Evolutionary conservation across 78 protist genomes (phyloP).

Genomic region (Protostelium mycophagum): DNA sequence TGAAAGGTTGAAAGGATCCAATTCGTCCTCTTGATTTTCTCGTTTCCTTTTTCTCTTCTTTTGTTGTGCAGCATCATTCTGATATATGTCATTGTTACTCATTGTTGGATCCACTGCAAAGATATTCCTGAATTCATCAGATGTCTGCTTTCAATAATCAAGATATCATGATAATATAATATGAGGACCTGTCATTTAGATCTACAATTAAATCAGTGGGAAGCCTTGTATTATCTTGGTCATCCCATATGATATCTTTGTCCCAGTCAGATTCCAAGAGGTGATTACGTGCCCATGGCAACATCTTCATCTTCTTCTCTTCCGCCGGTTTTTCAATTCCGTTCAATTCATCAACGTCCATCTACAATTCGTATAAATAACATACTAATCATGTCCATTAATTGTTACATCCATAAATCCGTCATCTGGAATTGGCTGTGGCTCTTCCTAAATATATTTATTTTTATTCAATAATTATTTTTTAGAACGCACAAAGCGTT

Average conservation of each 20-base stretch:
- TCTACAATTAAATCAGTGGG: slow-evolving; percentile 24
- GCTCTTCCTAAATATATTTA: too few relatives aligned
- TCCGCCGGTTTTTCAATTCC: too few relatives aligned
- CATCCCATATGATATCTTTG: slow-evolving; percentile 59
- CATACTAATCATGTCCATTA: too few relatives aligned
- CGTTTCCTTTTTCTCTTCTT: slow-evolving; percentile 18
- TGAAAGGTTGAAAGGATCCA: slow-evolving; percentile 57
- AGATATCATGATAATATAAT: slow-evolving; percentile 40
- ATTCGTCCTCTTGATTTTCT: slow-evolving; percentile 7
- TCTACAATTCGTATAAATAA: too few relatives aligned
- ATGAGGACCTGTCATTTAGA: slow-evolving; percentile 31
- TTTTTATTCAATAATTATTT: too few relatives aligned
- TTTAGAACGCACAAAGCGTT: too few relatives aligned
- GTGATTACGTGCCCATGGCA: slow-evolving; percentile 22
- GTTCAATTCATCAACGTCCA: too few relatives aligned
- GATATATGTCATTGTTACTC: neutral
- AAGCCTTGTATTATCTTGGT: slow-evolving; percentile 4
- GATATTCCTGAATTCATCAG: slow-evolving; percentile 2
- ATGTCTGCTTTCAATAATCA: neutral
- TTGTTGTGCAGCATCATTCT: slow-evolving; percentile 2
- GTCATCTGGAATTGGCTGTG: too few relatives aligned
- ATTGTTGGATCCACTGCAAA: slow-evolving; percentile 22
- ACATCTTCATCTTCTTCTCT: neutral
- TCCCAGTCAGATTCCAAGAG: slow-evolving; percentile 44
- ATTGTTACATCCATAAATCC: too few relatives aligned